phyloP scores from a whole-genome alignment of 2,329 filamentous ascomycete species.

The Thermomyces lanuginosus region DNA sequence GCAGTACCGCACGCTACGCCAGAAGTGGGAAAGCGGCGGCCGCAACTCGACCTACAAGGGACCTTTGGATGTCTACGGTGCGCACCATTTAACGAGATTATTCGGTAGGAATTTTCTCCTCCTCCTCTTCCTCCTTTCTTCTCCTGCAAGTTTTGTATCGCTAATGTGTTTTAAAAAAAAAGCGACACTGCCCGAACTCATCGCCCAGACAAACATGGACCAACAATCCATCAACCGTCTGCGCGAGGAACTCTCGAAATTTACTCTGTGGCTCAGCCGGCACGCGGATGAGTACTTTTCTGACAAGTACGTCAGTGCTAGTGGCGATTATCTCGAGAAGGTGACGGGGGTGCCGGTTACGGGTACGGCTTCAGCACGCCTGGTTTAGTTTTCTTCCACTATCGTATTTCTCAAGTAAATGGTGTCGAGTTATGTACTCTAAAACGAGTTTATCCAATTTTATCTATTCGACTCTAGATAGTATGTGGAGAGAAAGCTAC shows the following conservation, averaged over 20 bases:
- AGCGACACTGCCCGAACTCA: slow-evolving; percentile 84
- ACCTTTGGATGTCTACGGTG: slow-evolving; percentile 72
- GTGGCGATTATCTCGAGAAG: slow-evolving; percentile 25
- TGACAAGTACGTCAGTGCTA: slow-evolving; percentile 27
- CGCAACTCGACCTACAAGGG: slow-evolving; percentile 53
- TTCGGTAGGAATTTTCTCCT: no score
- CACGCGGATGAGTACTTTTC: slow-evolving; percentile 61
- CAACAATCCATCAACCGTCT: slow-evolving; percentile 74
- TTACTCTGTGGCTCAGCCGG: slow-evolving; percentile 70
- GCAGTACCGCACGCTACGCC: slow-evolving; percentile 66
- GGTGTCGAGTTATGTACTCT: no score
- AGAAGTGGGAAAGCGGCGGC: slow-evolving; percentile 47
- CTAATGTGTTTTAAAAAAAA: background rate
- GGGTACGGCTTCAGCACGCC: slow-evolving; percentile 18
- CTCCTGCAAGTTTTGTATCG: slow-evolving; percentile 8
- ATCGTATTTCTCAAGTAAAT: background rate
- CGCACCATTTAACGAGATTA: slow-evolving; percentile 76
- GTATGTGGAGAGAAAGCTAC: slow-evolving; percentile 7
- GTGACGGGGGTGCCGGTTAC: slow-evolving; percentile 15
- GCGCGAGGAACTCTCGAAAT: slow-evolving; percentile 72
- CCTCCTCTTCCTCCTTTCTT: no score
- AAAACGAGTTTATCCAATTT: background rate
- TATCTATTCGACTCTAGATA: background rate
- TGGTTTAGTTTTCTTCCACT: slow-evolving; percentile 9
- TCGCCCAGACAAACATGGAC: slow-evolving; percentile 98